Percentiles rank a stretch among this genome's conserved stretches.
phyloP scores from a whole-genome alignment of 108 stramenopile species.

The Pseudonitzschia delicatissima region DNA sequence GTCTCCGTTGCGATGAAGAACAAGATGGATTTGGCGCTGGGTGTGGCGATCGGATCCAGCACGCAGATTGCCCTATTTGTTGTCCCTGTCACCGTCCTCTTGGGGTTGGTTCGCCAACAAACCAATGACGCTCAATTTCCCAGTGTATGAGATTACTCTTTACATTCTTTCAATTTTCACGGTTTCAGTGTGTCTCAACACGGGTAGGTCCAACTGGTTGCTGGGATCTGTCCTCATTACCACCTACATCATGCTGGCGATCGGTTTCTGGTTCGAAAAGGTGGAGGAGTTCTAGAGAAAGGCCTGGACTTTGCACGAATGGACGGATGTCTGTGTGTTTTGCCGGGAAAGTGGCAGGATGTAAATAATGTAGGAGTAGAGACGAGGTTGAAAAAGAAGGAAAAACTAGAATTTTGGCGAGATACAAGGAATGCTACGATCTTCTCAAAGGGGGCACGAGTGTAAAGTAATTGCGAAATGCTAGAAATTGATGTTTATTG shows the following conservation, averaged over 20 bases:
- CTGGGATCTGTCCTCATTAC: constrained; percentile 83
- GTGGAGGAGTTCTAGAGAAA: constrained; percentile 28
- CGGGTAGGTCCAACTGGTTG: constrained; percentile 86
- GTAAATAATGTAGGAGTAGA: no score
- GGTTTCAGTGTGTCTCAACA: constrained; percentile 60
- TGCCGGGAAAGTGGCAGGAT: no score
- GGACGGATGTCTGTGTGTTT: no score
- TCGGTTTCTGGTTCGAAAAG: constrained; percentile 86
- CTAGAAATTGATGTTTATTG: no score
- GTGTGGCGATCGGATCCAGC: constrained; percentile 85
- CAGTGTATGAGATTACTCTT: constrained; percentile 76
- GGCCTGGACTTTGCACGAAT: no score
- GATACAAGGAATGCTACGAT: no score
- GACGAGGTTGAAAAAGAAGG: no score
- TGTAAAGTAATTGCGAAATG: no score
- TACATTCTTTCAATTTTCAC: constrained; percentile 83
- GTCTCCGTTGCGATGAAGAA: constrained; percentile 93
- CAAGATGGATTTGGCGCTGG: constrained; percentile 92
- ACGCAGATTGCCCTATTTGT: constrained; percentile 91
- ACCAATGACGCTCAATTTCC: constrained; percentile 90
- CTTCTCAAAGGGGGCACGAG: no score
- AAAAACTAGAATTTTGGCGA: no score
- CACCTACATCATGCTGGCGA: constrained; percentile 81
- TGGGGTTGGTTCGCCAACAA: constrained; percentile 79
- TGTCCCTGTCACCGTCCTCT: constrained; percentile 80